Percentiles rank a stretch among this genome's conserved stretches.
These are phyloP conservation scores for Tolypocladium inflatum DNA, from an alignment of 2,329 filamentous ascomycete genomes.

Conservation along the genomic window DNA sequence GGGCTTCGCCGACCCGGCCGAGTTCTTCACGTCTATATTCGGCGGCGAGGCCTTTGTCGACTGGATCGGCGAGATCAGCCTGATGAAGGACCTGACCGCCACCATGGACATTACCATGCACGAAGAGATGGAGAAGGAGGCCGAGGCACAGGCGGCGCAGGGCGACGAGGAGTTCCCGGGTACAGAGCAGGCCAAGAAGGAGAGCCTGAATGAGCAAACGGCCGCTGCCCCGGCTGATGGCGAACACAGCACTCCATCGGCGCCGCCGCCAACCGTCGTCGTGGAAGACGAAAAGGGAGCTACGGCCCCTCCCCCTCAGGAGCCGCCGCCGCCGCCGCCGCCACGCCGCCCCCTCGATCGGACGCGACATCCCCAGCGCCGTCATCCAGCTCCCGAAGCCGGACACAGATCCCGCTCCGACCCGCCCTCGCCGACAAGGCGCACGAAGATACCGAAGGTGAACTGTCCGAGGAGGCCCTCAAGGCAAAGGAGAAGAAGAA, in stretches of 20 bases:
- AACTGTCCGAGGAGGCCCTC: conserved; percentile 50
- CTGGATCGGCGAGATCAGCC: conserved; percentile 94
- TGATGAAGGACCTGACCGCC: conserved; percentile 96
- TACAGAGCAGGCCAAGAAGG: conserved; percentile 45
- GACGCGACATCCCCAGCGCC: conserved; percentile 30
- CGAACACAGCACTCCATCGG: conserved; percentile 9
- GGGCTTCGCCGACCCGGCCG: conserved; percentile 89
- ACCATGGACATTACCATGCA: conserved; percentile 97
- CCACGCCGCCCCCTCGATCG: conserved; percentile 20
- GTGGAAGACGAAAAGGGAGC: conserved; percentile 27
- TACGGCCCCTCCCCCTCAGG: conserved; percentile 9
- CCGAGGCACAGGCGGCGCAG: conserved; percentile 35
- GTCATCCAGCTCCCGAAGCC: conserved; percentile 31
- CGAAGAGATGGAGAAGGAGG: conserved; percentile 53
- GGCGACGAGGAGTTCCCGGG: conserved; percentile 44
- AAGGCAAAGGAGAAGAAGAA: conserved; percentile 68
- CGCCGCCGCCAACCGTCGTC: conserved; percentile 27
- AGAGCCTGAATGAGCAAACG: conserved; percentile 38
- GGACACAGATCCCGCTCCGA: conserved; percentile 59
- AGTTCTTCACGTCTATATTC: conserved; percentile 98
- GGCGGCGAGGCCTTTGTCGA: conserved; percentile 92
- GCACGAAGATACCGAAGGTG: conserved; percentile 59
- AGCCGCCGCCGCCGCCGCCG: conserved; percentile 8
- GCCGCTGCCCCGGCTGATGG: conserved; percentile 15
- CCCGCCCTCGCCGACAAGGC: conserved; percentile 78